phyloP scores from a whole-genome alignment of 371 early-diverging fungal genomes.

The Lichtheimia ramosa region DNA sequence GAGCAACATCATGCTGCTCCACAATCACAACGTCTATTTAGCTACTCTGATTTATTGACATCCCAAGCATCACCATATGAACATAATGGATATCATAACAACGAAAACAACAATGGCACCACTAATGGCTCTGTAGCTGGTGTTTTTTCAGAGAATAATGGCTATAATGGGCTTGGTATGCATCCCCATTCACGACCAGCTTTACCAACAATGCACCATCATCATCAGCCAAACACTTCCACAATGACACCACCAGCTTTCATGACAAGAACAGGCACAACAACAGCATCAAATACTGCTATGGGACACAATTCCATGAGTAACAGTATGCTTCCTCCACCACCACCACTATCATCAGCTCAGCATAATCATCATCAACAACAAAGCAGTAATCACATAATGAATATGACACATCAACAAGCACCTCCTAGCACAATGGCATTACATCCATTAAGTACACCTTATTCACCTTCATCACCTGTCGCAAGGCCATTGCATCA shows the following conservation, averaged over 20 bases:
- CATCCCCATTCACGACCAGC: too few species aligned
- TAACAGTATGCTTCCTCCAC: background rate
- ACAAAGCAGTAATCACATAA: too few species aligned
- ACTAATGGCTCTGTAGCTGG: background rate
- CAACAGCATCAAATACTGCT: background rate
- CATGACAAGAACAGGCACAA: too few species aligned
- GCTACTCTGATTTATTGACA: slow-evolving; percentile 2
- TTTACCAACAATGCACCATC: background rate
- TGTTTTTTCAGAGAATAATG: too few species aligned
- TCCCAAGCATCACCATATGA: slow-evolving; percentile 2
- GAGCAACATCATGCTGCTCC: background rate
- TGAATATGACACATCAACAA: too few species aligned
- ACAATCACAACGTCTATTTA: background rate
- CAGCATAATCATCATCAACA: too few species aligned
- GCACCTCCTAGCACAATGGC: too few species aligned
- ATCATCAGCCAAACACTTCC: background rate
- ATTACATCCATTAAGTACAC: background rate
- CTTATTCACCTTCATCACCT: slow-evolving; percentile 7
- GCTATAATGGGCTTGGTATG: too few species aligned
- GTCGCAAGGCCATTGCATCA: slow-evolving; percentile 2
- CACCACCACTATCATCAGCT: background rate
- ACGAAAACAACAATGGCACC: background rate
- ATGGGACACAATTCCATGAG: background rate
- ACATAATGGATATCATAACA: background rate
- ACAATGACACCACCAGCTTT: too few species aligned